Evolutionary conservation across 306 rosid genomes (phyloP), one percentile per base, ranked within the genome.

Genomic region (Cicer judaicum): DNA sequence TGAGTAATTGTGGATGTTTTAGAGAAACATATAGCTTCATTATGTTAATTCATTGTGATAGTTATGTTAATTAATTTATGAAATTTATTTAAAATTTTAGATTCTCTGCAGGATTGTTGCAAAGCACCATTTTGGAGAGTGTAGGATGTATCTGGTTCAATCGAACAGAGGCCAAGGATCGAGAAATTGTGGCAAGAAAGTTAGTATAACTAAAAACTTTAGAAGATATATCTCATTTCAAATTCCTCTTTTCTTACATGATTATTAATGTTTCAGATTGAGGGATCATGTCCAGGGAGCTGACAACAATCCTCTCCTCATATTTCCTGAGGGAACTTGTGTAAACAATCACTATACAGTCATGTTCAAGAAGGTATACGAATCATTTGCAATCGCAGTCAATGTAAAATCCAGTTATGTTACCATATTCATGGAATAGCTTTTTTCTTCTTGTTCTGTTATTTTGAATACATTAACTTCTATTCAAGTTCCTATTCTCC

Each of bases 281-380:
- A 87, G 97, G 83, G 96, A 90, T 0, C 99, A 94, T 74, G 92
- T 90, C 71, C 90, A 64, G 82, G 97, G 90, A 70, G 84, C 89
- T 76, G 98, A 91, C 83, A 92, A 85, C 73, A 94, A 90, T 71
- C 98, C 98, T 66, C 98, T 94, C 76, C 98, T 94, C 69, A 91
- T 91, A 87, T 94, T 94, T 82, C 98, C 98, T 0, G 96, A 94
- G 79, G 98, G 98, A 84, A 94, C 98, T 52, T 94, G 98, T 87
- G 98, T 94, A 72, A 94, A 94, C 84, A 94, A 94, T 79, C 92
- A 94, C 73, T 94, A 94, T 74, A 86, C 98, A 9, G 98, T 94
- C 64, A 91, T 94, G 98, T 94, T 94, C 84, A 94, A 94, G 87
- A 94, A 91, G 96, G 99, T 90, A 71, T 36, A 54, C 41, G 59